phyloP scores from a whole-genome alignment of 75 land plant genomes.

The Pseudotsuga menziesii region DNA sequence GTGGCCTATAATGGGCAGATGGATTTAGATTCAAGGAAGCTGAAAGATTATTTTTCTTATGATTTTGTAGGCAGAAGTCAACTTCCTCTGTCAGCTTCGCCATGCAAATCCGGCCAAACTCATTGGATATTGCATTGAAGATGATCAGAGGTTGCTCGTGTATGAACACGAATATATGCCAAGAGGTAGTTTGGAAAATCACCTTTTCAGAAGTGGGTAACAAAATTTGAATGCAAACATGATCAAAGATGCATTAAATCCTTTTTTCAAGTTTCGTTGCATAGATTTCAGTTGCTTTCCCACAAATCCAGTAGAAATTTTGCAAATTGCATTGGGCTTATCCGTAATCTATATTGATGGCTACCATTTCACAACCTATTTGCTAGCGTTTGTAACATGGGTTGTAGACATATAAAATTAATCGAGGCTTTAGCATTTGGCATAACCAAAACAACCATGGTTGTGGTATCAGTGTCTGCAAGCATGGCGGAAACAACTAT shows the following conservation, averaged over 20 bases:
- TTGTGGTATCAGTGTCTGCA: conserved; percentile 6
- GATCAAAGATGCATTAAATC: neutral
- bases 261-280: conserved; percentile 15
- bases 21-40: neutral
- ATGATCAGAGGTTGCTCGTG: conserved; percentile 30
- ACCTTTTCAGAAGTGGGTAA: conserved; percentile 23
- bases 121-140: conserved; percentile 40
- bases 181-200: conserved; percentile 28
- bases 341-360: neutral
- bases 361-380: neutral
- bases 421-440: neutral
- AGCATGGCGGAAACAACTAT: neutral
- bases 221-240: conserved; percentile 11
- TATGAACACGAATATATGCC: conserved; percentile 36
- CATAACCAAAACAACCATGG: neutral
- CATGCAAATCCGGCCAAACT: conserved; percentile 38
- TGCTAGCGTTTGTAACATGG: too few species aligned
- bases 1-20: neutral
- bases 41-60: neutral
- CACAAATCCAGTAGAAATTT: neutral
- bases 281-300: conserved; percentile 5
- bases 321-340: neutral
- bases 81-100: conserved; percentile 36
- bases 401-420: neutral
- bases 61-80: conserved; percentile 36